These are phyloP conservation scores for Kuraishia capsulata DNA, from an alignment of 805 yeast species.

Conservation along the genomic window DNA sequence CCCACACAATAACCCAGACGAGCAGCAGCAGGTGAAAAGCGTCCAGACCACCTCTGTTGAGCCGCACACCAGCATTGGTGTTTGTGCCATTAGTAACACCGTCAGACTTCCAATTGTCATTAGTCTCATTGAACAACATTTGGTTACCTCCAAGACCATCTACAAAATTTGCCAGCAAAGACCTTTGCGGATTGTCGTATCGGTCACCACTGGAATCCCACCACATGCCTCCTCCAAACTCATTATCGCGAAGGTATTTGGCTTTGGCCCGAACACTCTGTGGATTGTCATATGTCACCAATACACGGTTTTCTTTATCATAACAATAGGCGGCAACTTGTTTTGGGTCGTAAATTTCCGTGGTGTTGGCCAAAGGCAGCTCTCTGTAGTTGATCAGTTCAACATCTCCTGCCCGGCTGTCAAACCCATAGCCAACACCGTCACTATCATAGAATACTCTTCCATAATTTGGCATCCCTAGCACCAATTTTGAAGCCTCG, in stretches of 20 bases:
- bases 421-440: slow-evolving; percentile 18
- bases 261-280: slow-evolving; percentile 50
- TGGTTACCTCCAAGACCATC: slow-evolving; percentile 1
- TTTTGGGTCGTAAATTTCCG: slow-evolving; percentile 41
- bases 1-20: too few species aligned
- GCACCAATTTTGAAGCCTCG: slow-evolving; percentile 39
- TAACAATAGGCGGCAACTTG: slow-evolving; percentile 49
- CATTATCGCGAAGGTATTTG: slow-evolving; percentile 33
- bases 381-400: slow-evolving; percentile 47
- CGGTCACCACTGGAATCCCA: slow-evolving; percentile 89
- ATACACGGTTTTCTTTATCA: slow-evolving; percentile 22
- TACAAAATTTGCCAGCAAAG: slow-evolving; percentile 34
- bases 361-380: slow-evolving; percentile 35
- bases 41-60: too few species aligned
- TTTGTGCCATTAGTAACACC: too few species aligned
- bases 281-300: slow-evolving; percentile 62
- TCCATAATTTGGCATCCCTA: slow-evolving; percentile 91
- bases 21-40: too few species aligned
- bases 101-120: not conserved
- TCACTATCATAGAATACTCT: slow-evolving; percentile 23
- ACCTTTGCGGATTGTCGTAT: slow-evolving; percentile 19
- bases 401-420: slow-evolving; percentile 32
- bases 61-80: too few species aligned
- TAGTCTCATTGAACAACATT: not conserved
- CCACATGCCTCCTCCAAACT: slow-evolving; percentile 83